Base-by-base conservation (phyloP, 345 rosid genomes). In the Alliaria petiolata region DNA sequence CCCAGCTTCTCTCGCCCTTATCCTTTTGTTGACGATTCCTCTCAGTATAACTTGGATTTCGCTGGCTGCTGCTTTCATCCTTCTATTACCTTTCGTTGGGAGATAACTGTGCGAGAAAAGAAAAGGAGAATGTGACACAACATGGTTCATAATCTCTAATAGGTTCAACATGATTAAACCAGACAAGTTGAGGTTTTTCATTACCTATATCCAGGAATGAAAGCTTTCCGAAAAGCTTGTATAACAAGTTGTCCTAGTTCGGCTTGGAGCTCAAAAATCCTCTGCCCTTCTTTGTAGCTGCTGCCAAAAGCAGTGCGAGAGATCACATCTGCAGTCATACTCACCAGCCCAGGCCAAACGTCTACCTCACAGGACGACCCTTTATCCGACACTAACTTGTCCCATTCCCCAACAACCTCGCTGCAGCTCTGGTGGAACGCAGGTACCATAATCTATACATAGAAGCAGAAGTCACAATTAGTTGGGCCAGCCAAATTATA, bases 181-280 rank as follows among this genome's bases (percentile, higher is more conserved):
- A 53, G 58, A 53, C 20, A 42, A 43, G 52, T 44, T 5, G 46
- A 22, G 25, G 26, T n/a, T n/a, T n/a, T 7, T 49, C 5, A 36
- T 70, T 84, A 84, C 96, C 85, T 75, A 74, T 80, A 86, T 35
- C 95, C 89, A 0, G 92, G 92, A 28, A 90, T 79, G 39, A 72
- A 83, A 46, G 62, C 60, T 25, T 50, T 65, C 10, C 33, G 77
- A 7, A 66, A 2, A 12, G 66, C 58, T 71, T 80, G 71, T 2
- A 63, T 53, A 14, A 81, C 11, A 12, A 81, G 76, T 10, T 54
- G 7, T 33, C 75, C 73, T 63, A 82, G 80, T 26, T 81, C 83
- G 0, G 65, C 49, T 26, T 82, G 80, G 14, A 90, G 80, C 43
- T 80, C 58, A 49, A 90, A 90, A 42, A 88, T 83, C 54, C 76